Evolutionary conservation across 2,329 filamentous ascomycete species (phyloP).

Genomic region (Taxawa tesnikishii): DNA sequence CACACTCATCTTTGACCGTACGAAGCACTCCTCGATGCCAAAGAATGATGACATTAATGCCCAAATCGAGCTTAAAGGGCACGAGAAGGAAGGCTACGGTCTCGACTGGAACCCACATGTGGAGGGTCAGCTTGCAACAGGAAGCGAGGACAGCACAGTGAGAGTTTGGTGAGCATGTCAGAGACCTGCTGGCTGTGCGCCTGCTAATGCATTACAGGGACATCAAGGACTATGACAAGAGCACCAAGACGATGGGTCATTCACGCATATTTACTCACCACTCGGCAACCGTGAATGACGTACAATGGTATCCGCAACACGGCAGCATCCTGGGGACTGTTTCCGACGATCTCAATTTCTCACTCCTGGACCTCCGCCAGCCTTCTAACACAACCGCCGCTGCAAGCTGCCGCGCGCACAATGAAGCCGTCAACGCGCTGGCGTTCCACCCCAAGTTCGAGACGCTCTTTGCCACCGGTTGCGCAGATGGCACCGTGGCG

Average conservation of each 20-base stretch:
- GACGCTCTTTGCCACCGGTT: conserved; percentile 80
- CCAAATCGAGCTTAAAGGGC: conserved; percentile 75
- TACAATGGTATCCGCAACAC: conserved; percentile 85
- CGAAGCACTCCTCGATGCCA: conserved; percentile 76
- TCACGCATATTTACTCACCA: conserved; percentile 75
- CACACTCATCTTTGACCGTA: conserved; percentile 89
- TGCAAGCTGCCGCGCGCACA: conserved; percentile 63
- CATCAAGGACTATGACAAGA: conserved; percentile 58
- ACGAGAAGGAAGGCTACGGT: conserved; percentile 81
- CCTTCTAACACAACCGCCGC: conserved; percentile 34
- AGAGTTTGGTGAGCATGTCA: conserved; percentile 63
- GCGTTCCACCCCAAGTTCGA: conserved; percentile 92
- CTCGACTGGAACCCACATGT: conserved; percentile 83
- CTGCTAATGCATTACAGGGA: conserved; percentile 65
- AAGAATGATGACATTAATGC: conserved; percentile 53
- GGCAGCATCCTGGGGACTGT: conserved; percentile 70
- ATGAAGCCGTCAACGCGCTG: conserved; percentile 89
- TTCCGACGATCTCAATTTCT: conserved; percentile 86
- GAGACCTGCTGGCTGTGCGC: too few species aligned
- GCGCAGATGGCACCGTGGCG: conserved; percentile 87
- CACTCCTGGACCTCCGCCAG: conserved; percentile 78
- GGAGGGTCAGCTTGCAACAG: conserved; percentile 72
- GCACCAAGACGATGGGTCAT: conserved; percentile 58
- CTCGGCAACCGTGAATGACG: conserved; percentile 85
- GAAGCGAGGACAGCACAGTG: conserved; percentile 85